These are phyloP conservation scores for Leccinum arenicola DNA, from an alignment of 768 basidiomycete species.

Conservation along the genomic window DNA sequence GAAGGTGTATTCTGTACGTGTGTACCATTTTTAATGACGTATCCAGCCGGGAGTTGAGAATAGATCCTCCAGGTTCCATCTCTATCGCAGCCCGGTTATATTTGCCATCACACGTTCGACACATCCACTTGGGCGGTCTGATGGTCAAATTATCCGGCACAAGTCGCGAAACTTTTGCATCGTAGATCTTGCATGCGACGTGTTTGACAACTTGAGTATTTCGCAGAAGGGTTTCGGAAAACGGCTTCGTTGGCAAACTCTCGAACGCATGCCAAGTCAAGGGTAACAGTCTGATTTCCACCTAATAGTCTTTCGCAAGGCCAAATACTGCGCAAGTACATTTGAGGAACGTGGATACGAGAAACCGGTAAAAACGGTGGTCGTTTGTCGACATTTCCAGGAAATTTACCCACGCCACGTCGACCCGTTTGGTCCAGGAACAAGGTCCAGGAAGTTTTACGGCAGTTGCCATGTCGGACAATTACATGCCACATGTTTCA, in stretches of 20 bases:
- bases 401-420: too few relatives aligned
- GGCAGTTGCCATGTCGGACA: too few relatives aligned
- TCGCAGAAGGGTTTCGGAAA: slow-evolving; percentile 89
- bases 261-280: slow-evolving; percentile 81
- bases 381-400: too few relatives aligned
- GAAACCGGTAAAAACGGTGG: too few relatives aligned
- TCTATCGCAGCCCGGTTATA: slow-evolving; percentile 87
- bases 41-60: too few relatives aligned
- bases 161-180: slow-evolving; percentile 73
- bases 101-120: slow-evolving; percentile 73
- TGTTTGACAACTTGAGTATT: slow-evolving; percentile 73
- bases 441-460: too few relatives aligned
- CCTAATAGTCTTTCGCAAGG: slow-evolving; percentile 72
- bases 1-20: too few relatives aligned
- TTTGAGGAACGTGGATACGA: slow-evolving; percentile 58
- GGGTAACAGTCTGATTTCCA: slow-evolving; percentile 87
- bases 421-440: too few relatives aligned
- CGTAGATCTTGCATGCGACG: slow-evolving; percentile 87
- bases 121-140: slow-evolving; percentile 61
- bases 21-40: too few relatives aligned
- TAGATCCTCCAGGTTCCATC: slow-evolving; percentile 32
- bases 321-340: slow-evolving; percentile 78
- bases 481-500: too few relatives aligned
- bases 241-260: slow-evolving; percentile 84
- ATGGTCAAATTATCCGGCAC: slow-evolving; percentile 54